These are phyloP conservation scores for Phytophthora palmivora DNA, from an alignment of 352 stramenopile genomes.

Conservation along the genomic window DNA sequence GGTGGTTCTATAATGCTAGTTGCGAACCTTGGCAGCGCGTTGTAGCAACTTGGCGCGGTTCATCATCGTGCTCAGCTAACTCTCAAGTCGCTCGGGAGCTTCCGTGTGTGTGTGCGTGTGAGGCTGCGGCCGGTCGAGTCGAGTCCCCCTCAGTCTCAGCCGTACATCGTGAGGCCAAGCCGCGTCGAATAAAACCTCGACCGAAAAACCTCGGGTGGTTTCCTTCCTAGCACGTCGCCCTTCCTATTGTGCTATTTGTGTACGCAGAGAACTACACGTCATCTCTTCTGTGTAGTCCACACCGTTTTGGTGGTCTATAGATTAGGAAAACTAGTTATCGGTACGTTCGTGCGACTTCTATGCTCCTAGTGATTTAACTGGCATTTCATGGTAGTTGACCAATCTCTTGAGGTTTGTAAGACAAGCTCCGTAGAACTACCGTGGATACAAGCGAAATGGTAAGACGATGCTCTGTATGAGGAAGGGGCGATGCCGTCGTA, in stretches of 20 bases:
- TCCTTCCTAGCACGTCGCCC: conserved; percentile 18
- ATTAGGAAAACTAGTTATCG: conserved; percentile 2
- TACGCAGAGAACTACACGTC: background rate
- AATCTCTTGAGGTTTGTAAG: conserved; percentile 11
- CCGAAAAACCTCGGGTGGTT: conserved; percentile 28
- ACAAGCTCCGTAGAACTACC: background rate
- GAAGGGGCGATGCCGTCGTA: background rate
- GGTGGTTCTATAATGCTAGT: no score
- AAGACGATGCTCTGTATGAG: conserved; percentile 9
- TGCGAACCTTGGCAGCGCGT: conserved; percentile 75
- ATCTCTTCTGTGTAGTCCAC: conserved; percentile 18
- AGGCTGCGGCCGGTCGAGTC: conserved; percentile 27
- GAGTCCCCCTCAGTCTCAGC: conserved; percentile 33
- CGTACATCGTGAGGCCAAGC: conserved; percentile 33
- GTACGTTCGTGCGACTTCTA: conserved; percentile 21
- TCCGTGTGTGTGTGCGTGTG: conserved; percentile 53
- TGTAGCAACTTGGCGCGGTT: conserved; percentile 79
- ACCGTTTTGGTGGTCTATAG: conserved; percentile 26
- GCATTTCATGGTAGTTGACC: background rate
- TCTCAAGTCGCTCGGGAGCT: conserved; percentile 48
- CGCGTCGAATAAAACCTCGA: conserved; percentile 24
- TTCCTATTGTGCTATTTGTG: background rate
- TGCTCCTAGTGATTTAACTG: background rate
- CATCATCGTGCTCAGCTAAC: conserved; percentile 69
- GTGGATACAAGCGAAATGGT: conserved; percentile 17